Evolutionary conservation across 2,329 filamentous ascomycete genomes (phyloP), one percentile per base, ranked within the genome.

Genomic region (Stenocarpella maydis): DNA sequence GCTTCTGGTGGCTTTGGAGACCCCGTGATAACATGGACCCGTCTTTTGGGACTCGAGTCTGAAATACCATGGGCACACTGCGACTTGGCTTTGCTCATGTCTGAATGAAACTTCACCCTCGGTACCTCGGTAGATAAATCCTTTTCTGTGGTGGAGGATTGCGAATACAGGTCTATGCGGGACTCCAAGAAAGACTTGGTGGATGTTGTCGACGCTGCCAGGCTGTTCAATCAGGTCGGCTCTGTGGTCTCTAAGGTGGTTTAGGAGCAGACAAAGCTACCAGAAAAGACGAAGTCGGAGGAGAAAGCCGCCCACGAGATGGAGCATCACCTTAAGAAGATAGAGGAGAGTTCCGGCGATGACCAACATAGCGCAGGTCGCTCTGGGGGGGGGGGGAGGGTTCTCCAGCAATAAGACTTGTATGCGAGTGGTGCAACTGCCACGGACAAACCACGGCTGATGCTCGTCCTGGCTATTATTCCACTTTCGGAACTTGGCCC

Each of bases 191-290:
- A 87, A 70, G 95, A 97, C 76, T 88, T 97, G 66, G 87, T 90
- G 60, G 87, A 94, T 68, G 95, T 98, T 73, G 91, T 98, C 76
- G 86, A 88, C 74, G 98, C 98, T 79, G 98, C 95, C 79, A 94
- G 90, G 83, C 91, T 91, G 72, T 98, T 98, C 86, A 98, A 99
- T 74, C 83, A 84, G 4, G 83, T 87, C 0, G 90, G 89, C 12
- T 94, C 97, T 72, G 86, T 89, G 0, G 92, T 97, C 15, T 90
- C 93, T 68, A 79, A 85, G 39, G 85, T 21, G 4, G 50, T 54
- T 19, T 54, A 9, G 50, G 19, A 31, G 3, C 19, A 53, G 50
- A 37, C 31, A 9, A 7, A 12, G 19, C 9, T 14, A 15, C 3
- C 6, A 6, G 4, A 3, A 1, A 79, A 81, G 6, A 87, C 94